Evolutionary conservation across 1,284 basidiomycete genomes (phyloP).

Genomic region (Cutaneotrichosporon sp.): DNA sequence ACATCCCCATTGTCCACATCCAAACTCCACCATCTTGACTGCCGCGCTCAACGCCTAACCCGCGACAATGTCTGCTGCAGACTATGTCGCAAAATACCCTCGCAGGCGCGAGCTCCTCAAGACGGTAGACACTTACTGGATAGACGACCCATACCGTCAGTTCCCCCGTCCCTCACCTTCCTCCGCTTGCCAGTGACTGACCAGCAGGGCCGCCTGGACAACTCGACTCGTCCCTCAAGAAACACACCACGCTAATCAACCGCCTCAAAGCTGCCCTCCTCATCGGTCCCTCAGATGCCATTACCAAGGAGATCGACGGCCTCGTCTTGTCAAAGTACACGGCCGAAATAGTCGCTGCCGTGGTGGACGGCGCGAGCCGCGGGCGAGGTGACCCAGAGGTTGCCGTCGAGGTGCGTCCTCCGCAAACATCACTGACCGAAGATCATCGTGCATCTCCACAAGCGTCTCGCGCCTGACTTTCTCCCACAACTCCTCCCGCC

Average conservation of each 20-base stretch:
- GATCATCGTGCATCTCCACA: slow-evolving; percentile 86
- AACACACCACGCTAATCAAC: slow-evolving; percentile 90
- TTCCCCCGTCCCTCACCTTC: slow-evolving; percentile 7
- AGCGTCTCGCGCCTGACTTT: slow-evolving; percentile 77
- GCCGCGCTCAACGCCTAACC: not conserved
- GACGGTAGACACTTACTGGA: slow-evolving; percentile 49
- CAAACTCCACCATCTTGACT: not conserved
- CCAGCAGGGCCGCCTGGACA: slow-evolving; percentile 47
- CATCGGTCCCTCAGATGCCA: slow-evolving; percentile 62
- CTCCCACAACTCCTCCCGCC: slow-evolving; percentile 69
- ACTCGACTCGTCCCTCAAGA: slow-evolving; percentile 88
- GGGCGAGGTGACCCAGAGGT: slow-evolving; percentile 87
- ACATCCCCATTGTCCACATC: not conserved
- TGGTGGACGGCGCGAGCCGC: slow-evolving; percentile 78
- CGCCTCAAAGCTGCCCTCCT: slow-evolving; percentile 62
- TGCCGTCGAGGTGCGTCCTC: slow-evolving; percentile 75
- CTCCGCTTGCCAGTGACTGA: slow-evolving; percentile 7
- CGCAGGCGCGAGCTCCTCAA: slow-evolving; percentile 38
- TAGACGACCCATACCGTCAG: slow-evolving; percentile 51
- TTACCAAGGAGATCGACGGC: slow-evolving; percentile 86
- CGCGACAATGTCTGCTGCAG: slow-evolving; percentile 35
- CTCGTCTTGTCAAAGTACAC: slow-evolving; percentile 94
- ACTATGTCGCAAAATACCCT: slow-evolving; percentile 50
- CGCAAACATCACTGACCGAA: slow-evolving; percentile 47
- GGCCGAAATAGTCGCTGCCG: slow-evolving; percentile 87